These are phyloP conservation scores for Sporothrix phasma DNA, from an alignment of 2,329 filamentous ascomycete genomes.

Conservation along the genomic window DNA sequence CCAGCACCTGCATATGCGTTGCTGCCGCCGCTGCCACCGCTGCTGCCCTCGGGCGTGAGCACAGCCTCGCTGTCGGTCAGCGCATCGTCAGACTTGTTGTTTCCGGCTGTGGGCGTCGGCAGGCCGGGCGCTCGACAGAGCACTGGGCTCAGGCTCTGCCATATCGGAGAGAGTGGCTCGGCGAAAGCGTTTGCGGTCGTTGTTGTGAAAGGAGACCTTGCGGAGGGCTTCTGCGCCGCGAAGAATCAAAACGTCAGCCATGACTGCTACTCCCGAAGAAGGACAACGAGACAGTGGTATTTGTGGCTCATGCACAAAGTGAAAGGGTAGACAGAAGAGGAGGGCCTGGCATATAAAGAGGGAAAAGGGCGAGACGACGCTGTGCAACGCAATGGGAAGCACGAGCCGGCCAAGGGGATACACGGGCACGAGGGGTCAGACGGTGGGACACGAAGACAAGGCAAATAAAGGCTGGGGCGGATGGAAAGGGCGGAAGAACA, in stretches of 20 bases:
- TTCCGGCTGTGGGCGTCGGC: not conserved
- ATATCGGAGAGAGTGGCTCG: conserved; percentile 33
- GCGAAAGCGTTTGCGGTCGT: conserved; percentile 28
- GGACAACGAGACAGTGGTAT: not conserved
- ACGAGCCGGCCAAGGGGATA: not conserved
- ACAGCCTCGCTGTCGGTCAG: conserved; percentile 35
- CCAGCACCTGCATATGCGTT: not conserved
- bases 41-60: conserved; percentile 34
- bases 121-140: not conserved
- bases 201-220: conserved; percentile 31
- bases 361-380: not conserved
- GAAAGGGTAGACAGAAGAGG: not conserved
- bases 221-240: conserved; percentile 33
- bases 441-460: not conserved
- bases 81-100: conserved; percentile 28
- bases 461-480: not conserved
- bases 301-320: not conserved
- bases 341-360: not conserved
- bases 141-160: conserved; percentile 29
- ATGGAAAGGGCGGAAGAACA: not conserved
- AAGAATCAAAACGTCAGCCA: conserved; percentile 35
- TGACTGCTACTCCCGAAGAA: conserved; percentile 14
- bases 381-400: not conserved
- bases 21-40: conserved; percentile 13
- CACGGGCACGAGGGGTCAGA: not conserved